Evolutionary conservation across 768 basidiomycete species (phyloP), one percentile per base, ranked within the genome.

Genomic region (Podaxis sp.): DNA sequence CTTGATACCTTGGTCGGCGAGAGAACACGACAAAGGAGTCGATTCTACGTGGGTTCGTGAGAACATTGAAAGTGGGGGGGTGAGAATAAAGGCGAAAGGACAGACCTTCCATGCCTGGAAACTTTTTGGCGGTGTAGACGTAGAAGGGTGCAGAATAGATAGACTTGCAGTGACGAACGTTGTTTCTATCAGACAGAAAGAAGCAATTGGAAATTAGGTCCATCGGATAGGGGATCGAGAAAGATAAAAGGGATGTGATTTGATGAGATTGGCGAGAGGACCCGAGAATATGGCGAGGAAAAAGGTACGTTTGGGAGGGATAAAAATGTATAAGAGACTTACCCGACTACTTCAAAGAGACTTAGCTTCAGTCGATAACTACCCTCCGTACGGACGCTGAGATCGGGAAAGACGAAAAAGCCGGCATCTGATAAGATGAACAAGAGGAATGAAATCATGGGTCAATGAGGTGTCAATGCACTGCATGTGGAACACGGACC

Each of bases 1-100:
- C 76, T 96, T 96, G 76, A 96, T 94, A 24, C 95, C 95, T 75
- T 96, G 95, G 71, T 96, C 94, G n/a, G 94, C 93, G 59, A 96
- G 84, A 0, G 92, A 91, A 66, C 89, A 92, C 1, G 95, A 96
- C 0, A 96, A 82, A 2, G 89, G 87, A 0, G 95, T 95, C 3
- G 93, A 95, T 75, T 95, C 95, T 95, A 72, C 44, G 44, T 24
- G 49, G 13, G 49, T 24, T 24, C 49, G 13, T 50, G 49, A 24
- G 30, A 69, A 65, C 48, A 52, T 41, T 50, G 40, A 54, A 20
- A 52, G 56, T 33, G 41, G 51, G 22, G 38, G 36, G 28, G 40
- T 20, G n/a, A 22, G 44, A 41, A 20, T 20, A 36, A 54, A 24
- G 28, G 38, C 22, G 24, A n/a, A 24, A 52, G 15, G 10, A 58